These are phyloP conservation scores for Hypoxylon crocopeplum DNA, from an alignment of 495 filamentous ascomycete genomes.

Conservation along the genomic window DNA sequence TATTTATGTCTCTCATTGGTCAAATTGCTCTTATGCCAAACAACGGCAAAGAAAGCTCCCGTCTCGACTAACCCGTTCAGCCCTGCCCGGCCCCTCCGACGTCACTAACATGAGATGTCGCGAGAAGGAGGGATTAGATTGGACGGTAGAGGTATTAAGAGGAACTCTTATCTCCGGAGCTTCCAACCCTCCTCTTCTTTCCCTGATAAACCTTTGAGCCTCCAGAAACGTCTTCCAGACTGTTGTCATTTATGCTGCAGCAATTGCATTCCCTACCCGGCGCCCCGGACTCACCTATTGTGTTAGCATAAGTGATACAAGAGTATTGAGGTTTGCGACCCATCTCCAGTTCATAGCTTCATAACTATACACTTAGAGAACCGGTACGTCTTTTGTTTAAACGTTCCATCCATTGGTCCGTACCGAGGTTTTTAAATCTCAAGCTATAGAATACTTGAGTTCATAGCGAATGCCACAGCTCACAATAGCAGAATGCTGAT, in stretches of 20 bases:
- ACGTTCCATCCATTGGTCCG: no score
- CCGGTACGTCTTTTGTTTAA: conserved; percentile 5
- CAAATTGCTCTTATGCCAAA: neutral
- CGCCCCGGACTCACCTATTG: neutral
- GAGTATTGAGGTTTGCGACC: conserved; percentile 13
- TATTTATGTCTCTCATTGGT: conserved; percentile 14
- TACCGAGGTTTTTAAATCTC: no score
- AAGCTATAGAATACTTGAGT: no score
- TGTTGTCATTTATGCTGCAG: conserved; percentile 1
- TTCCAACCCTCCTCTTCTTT: conserved; percentile 9
- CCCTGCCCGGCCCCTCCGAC: conserved; percentile 15
- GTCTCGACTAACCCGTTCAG: neutral
- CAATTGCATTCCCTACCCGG: neutral
- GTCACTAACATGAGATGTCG: conserved; percentile 20
- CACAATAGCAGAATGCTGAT: conserved; percentile 9
- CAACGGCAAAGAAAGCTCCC: conserved; percentile 7
- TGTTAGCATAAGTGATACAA: conserved; percentile 3
- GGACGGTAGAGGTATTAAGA: neutral
- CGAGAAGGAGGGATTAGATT: neutral
- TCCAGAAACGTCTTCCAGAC: conserved; percentile 6
- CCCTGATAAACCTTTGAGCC: conserved; percentile 15
- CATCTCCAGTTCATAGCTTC: neutral
- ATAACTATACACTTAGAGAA: conserved; percentile 1
- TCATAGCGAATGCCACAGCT: neutral
- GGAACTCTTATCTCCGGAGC: conserved; percentile 27